These are phyloP conservation scores for Stemphylium lycopersici DNA, from an alignment of 2,329 filamentous ascomycete species.

Conservation along the genomic window DNA sequence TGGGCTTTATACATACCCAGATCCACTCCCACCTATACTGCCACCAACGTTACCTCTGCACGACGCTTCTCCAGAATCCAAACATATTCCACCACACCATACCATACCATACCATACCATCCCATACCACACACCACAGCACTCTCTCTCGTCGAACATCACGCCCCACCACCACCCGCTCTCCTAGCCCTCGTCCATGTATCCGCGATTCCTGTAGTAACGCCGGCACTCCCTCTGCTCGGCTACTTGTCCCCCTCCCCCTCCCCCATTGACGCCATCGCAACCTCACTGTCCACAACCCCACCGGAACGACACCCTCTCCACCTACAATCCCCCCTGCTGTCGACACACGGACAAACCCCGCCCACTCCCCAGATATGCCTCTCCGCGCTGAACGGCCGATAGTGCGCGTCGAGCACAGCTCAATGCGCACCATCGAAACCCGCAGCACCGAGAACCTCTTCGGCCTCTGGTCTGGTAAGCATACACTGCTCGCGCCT, in stretches of 20 bases:
- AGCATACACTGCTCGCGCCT: conserved; percentile 51
- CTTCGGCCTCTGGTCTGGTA: conserved; percentile 96
- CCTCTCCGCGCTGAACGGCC: conserved; percentile 82
- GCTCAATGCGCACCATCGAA: conserved; percentile 92
- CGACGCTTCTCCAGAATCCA: not conserved
- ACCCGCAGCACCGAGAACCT: conserved; percentile 90
- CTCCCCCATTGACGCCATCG: conserved; percentile 30
- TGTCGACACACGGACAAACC: not conserved
- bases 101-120: not conserved
- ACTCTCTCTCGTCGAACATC: not conserved
- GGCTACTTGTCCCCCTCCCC: conserved; percentile 19
- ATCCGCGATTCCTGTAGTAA: conserved; percentile 25
- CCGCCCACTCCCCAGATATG: conserved; percentile 61
- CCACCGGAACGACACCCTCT: conserved; percentile 18
- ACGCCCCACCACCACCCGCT: not conserved
- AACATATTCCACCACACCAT: too few species aligned
- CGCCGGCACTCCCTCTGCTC: conserved; percentile 29
- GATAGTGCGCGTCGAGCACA: conserved; percentile 88
- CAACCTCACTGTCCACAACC: conserved; percentile 19
- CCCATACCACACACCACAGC: too few species aligned
- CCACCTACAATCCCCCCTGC: conserved; percentile 1
- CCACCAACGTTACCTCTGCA: conserved; percentile 7
- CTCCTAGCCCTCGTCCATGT: conserved; percentile 21
- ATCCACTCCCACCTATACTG: conserved; percentile 24
- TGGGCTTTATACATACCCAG: conserved; percentile 28